phyloP scores from a whole-genome alignment of 2,329 filamentous ascomycete genomes.

The Penicillium hesseltinei region DNA sequence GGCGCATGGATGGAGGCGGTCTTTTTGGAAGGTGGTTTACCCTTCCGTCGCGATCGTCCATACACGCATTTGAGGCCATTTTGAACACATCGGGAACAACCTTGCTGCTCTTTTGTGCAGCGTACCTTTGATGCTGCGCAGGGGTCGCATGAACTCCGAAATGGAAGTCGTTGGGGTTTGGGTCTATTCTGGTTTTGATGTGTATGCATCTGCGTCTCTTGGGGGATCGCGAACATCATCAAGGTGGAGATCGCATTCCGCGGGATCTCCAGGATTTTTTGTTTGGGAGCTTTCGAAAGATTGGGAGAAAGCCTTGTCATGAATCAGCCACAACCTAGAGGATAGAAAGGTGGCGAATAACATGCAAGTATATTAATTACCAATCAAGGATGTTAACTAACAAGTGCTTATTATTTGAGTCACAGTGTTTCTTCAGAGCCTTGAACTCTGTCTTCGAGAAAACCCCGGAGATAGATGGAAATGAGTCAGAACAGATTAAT shows the following conservation, averaged over 20 bases:
- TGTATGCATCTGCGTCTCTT: too few species aligned
- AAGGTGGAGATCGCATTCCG: too few species aligned
- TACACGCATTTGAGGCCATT: neutral
- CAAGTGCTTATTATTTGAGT: neutral
- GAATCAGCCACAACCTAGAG: too few species aligned
- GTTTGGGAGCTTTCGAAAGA: too few species aligned
- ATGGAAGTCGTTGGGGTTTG: neutral
- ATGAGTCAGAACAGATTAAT: too few species aligned
- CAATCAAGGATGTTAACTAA: too few species aligned
- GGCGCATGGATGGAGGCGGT: too few species aligned
- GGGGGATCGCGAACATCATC: too few species aligned
- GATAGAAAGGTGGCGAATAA: neutral
- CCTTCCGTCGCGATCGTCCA: neutral
- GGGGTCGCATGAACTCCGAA: neutral
- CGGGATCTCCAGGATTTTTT: too few species aligned
- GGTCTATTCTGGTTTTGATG: neutral
- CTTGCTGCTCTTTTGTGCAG: neutral
- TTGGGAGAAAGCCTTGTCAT: too few species aligned
- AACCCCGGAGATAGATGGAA: too few species aligned
- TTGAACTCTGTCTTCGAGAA: too few species aligned
- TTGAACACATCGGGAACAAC: neutral
- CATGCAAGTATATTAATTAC: neutral
- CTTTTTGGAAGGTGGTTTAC: neutral
- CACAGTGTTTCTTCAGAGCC: neutral
- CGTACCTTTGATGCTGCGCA: neutral